Evolutionary conservation across 2,329 filamentous ascomycete species (phyloP), one percentile per base, ranked within the genome.

Genomic region (Colletotrichum spaethianum): DNA sequence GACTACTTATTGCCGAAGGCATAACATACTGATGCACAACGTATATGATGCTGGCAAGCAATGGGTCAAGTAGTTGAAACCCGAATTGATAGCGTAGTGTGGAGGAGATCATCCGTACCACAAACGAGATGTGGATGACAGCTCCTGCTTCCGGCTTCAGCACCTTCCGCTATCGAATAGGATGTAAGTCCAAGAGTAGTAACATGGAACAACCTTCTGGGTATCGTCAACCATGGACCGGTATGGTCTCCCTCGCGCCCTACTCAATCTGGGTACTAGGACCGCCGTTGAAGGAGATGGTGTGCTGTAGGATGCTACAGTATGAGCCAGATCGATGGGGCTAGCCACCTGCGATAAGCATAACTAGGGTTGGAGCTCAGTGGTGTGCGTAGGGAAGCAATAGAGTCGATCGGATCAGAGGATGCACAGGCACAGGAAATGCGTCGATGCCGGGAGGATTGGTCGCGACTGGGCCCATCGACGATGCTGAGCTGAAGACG

Each of bases 91-190:
- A 20, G n/a, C 26, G 28, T 31, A 3, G 18, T 23, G 28, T 8
- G 23, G 23, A 26, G 7, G 9, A 26, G 14, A 26, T 18, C 16
- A 31, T 18, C 14, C 14, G 14, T 26, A 52, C 56, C 16, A n/a
- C 36, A 59, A 3, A 16, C 14, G 38, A 44, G 23, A 20, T 60
- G n/a, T n/a, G n/a, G 36, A 18, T 16, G 36, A 11, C 5, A 20
- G 23, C 23, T 31, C 26, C 56, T 6, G 40, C 56, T 38, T 31
- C 38, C 36, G 28, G 38, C 56, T 23, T 6, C 40, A n/a, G 11
- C 23, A 31, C 23, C 28, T 46, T 23, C 44, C 44, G 67, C 53
- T 28, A 46, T 66, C 33, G 36, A 65, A 46, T 33, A 36, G 36
- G 44, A 42, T 53, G 36, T 48, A 56, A 56, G 48, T 40, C 63